Conservation (phyloP, 2,329 filamentous ascomycete genomes). For the Trichophyton verrucosum region DNA sequence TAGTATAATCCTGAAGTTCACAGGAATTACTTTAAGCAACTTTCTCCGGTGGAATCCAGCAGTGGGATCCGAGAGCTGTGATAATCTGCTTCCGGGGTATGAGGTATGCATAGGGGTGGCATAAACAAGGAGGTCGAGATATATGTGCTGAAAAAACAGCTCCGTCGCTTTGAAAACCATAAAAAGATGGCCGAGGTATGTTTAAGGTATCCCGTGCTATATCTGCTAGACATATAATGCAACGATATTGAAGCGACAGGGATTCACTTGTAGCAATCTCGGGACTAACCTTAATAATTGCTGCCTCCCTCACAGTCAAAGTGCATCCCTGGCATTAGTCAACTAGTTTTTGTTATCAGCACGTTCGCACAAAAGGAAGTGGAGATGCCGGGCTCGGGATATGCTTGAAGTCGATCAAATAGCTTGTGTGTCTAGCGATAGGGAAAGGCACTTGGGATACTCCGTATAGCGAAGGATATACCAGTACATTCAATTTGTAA, state of each 20-base stretch:
- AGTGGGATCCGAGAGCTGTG: neutral
- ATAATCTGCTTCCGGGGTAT: neutral
- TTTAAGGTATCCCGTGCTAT: neutral
- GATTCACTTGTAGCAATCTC: neutral
- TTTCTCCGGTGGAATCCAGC: neutral
- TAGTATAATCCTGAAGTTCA: neutral
- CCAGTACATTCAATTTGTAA: no score
- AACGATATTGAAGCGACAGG: neutral
- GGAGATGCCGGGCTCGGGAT: no score
- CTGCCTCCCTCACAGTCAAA: neutral
- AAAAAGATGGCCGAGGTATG: neutral
- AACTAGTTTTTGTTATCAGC: neutral
- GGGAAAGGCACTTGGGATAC: no score
- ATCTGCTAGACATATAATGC: neutral
- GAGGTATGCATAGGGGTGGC: neutral
- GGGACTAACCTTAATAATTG: neutral
- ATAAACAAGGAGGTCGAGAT: neutral
- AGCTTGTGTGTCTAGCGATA: no score
- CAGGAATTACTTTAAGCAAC: neutral
- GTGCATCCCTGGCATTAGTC: neutral
- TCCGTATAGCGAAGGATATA: no score
- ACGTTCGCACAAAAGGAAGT: neutral
- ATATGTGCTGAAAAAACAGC: neutral
- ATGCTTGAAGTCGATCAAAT: no score
- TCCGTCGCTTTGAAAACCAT: neutral